These are phyloP conservation scores for Coleophoma crateriformis DNA, from an alignment of 2,329 filamentous ascomycete genomes.

Conservation along the genomic window DNA sequence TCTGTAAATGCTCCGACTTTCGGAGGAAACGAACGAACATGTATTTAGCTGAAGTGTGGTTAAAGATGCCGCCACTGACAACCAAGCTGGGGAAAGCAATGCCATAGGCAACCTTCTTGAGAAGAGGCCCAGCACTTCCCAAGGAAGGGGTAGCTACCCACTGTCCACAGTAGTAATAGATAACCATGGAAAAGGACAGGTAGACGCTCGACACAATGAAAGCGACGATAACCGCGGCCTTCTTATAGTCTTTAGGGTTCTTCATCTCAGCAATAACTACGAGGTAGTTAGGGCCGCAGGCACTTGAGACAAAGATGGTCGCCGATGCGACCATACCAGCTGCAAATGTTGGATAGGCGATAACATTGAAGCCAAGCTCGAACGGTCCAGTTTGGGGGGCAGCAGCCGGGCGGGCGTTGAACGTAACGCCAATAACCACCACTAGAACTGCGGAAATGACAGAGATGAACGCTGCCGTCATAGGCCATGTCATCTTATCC, in stretches of 20 bases:
- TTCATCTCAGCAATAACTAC: slow-evolving; percentile 63
- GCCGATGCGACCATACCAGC: slow-evolving; percentile 51
- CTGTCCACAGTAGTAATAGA: slow-evolving; percentile 53
- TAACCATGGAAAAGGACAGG: slow-evolving; percentile 45
- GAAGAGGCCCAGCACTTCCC: slow-evolving; percentile 49
- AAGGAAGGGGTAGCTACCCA: slow-evolving; percentile 59
- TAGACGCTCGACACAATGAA: slow-evolving; percentile 51
- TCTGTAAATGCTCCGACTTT: slow-evolving; percentile 40
- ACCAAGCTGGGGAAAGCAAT: slow-evolving; percentile 47
- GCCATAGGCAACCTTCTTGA: slow-evolving; percentile 58
- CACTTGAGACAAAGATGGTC: slow-evolving; percentile 55
- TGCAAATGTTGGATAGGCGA: slow-evolving; percentile 51
- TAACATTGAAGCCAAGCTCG: slow-evolving; percentile 52
- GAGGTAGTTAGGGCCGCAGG: slow-evolving; percentile 55
- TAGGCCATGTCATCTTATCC: no score
- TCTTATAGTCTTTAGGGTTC: slow-evolving; percentile 51
- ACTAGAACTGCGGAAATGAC: no score
- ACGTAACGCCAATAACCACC: slow-evolving; percentile 36
- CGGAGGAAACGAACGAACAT: slow-evolving; percentile 48
- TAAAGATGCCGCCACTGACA: slow-evolving; percentile 32
- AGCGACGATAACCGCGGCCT: slow-evolving; percentile 55
- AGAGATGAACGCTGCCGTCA: no score
- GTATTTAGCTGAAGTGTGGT: slow-evolving; percentile 46
- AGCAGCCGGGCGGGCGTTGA: slow-evolving; percentile 49
- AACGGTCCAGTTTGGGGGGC: slow-evolving; percentile 53